Evolutionary conservation across 1,139 yeast species (phyloP).

Genomic region (Candida sp.): DNA sequence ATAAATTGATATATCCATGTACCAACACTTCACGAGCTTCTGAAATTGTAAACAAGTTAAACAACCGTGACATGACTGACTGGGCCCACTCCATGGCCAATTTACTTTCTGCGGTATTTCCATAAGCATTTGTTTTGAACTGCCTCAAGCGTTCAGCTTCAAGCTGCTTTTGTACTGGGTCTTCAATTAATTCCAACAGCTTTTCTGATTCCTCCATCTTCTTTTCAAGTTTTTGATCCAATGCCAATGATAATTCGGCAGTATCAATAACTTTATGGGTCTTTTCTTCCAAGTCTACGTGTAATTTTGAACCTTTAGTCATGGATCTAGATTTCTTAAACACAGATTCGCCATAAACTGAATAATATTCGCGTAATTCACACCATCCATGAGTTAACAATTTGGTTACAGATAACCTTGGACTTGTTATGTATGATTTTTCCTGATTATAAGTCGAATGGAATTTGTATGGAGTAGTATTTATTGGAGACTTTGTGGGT

Average conservation of each 20-base stretch:
- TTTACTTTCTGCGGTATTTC: slow-evolving; percentile 13
- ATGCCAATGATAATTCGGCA: slow-evolving; percentile 12
- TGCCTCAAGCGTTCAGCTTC: slow-evolving; percentile 2
- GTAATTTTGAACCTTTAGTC: slow-evolving; percentile 38
- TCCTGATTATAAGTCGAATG: slow-evolving; percentile 22
- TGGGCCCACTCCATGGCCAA: slow-evolving; percentile 33
- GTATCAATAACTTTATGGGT: slow-evolving; percentile 32
- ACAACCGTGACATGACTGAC: slow-evolving; percentile 27
- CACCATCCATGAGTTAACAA: slow-evolving; percentile 50
- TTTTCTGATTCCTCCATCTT: slow-evolving; percentile 1
- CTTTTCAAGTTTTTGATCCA: slow-evolving; percentile 12
- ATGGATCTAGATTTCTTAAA: slow-evolving; percentile 27
- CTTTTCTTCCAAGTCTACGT: slow-evolving; percentile 35
- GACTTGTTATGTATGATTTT: slow-evolving; percentile 20
- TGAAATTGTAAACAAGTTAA: slow-evolving; percentile 39
- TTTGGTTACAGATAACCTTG: slow-evolving; percentile 45
- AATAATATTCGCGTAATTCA: slow-evolving; percentile 45
- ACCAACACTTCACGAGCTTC: slow-evolving; percentile 60
- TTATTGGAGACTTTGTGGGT: slow-evolving; percentile 7
- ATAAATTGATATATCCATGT: slow-evolving; percentile 46
- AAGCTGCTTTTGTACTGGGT: slow-evolving; percentile 2
- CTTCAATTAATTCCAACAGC: slow-evolving; percentile 1
- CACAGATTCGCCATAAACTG: slow-evolving; percentile 35
- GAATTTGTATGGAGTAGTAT: slow-evolving; percentile 21
- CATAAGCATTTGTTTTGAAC: slow-evolving; percentile 5